phyloP scores from a whole-genome alignment of 2,329 filamentous ascomycete genomes.

The Neobulgaria alba region DNA sequence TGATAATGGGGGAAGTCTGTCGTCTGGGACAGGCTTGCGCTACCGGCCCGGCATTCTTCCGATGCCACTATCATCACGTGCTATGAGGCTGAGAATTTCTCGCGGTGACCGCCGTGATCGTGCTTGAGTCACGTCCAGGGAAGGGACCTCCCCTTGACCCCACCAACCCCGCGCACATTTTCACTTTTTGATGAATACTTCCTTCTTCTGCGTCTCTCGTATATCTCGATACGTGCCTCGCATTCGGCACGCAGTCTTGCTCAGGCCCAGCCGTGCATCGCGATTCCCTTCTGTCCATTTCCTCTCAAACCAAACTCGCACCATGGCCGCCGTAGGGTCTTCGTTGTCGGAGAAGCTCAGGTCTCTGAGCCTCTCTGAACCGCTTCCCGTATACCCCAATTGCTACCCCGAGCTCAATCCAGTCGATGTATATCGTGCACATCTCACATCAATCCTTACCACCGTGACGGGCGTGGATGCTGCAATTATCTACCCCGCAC shows the following conservation, averaged over 20 bases:
- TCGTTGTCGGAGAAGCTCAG: conserved; percentile 22
- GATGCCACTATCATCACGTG: too few relatives aligned
- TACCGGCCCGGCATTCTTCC: too few relatives aligned
- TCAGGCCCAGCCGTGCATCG: conserved; percentile 5
- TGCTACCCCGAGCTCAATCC: conserved; percentile 64
- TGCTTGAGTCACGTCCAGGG: too few relatives aligned
- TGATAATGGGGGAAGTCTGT: too few relatives aligned
- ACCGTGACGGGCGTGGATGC: conserved; percentile 62
- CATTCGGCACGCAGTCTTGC: conserved; percentile 4
- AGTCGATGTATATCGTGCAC: conserved; percentile 69
- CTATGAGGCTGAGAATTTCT: background rate
- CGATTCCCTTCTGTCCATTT: conserved; percentile 10
- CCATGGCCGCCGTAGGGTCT: conserved; percentile 21
- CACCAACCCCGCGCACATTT: too few relatives aligned
- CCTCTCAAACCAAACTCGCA: conserved; percentile 11
- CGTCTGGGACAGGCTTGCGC: too few relatives aligned
- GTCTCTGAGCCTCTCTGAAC: conserved; percentile 18
- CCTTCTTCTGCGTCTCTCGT: conserved; percentile 13
- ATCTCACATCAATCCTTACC: conserved; percentile 61
- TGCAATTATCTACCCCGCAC: conserved; percentile 62
- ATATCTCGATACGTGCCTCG: conserved; percentile 11
- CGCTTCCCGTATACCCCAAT: conserved; percentile 38
- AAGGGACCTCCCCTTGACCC: too few relatives aligned
- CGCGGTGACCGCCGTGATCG: too few relatives aligned
- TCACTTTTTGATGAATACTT: conserved; percentile 24